Evolutionary conservation across 805 yeast species (phyloP).

Genomic region (Torulaspora gathmanii): DNA sequence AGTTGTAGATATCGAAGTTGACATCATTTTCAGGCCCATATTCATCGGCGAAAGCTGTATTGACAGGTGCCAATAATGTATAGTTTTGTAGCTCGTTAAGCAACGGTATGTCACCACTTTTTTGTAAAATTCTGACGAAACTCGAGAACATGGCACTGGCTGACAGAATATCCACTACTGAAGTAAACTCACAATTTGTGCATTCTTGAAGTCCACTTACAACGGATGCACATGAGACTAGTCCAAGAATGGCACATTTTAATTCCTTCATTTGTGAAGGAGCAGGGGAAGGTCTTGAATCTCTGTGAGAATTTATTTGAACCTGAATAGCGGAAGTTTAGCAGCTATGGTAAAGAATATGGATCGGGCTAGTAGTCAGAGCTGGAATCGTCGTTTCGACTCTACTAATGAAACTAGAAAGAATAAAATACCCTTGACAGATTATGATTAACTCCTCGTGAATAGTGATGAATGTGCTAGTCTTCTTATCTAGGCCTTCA

Average conservation of each 20-base stretch:
- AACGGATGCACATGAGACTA: neutral
- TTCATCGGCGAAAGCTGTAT: slow-evolving; percentile 57
- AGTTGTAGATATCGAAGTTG: slow-evolving; percentile 25
- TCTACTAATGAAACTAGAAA: too few species aligned
- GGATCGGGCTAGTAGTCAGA: too few species aligned
- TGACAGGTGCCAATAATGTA: slow-evolving; percentile 76
- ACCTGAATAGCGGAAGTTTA: too few species aligned
- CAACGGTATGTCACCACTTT: slow-evolving; percentile 55
- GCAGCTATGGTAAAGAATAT: too few species aligned
- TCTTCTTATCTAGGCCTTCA: too few species aligned
- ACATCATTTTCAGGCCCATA: slow-evolving; percentile 1
- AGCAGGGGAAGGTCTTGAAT: too few species aligned
- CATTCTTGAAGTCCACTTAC: neutral
- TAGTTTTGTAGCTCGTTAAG: slow-evolving; percentile 57
- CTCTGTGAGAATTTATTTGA: too few species aligned
- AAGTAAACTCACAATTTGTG: slow-evolving; percentile 20
- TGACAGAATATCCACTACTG: slow-evolving; percentile 68
- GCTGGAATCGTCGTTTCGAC: too few species aligned
- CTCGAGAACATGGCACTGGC: slow-evolving; percentile 61
- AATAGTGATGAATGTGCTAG: neutral
- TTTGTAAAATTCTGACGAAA: slow-evolving; percentile 57
- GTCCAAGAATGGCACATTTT: neutral
- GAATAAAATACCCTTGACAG: neutral
- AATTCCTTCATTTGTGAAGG: neutral
- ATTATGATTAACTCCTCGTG: neutral